Base-by-base conservation (phyloP, 495 filamentous ascomycete genomes). In the Letharia columbiana region DNA sequence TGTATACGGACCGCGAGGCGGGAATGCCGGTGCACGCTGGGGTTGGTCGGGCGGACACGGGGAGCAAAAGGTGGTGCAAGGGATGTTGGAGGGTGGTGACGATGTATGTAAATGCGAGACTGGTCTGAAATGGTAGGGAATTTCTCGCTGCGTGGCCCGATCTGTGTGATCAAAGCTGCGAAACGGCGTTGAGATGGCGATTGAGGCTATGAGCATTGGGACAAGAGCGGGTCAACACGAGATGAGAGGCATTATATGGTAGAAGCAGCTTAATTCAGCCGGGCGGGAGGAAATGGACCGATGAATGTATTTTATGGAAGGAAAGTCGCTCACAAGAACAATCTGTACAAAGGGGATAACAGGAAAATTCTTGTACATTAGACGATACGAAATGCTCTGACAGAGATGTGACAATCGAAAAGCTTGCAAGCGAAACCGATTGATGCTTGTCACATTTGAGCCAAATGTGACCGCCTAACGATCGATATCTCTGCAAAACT, bases 51-150 rank as follows among this genome's bases (percentile, higher is more conserved):
- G 2, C 20, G 23, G 60, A 49, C 11, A 49, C 8, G 31, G 60
- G 41, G 41, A 31, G 31, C 0, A 45, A 62, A 31, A 44, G 60
- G 20, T 62, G 60, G 60, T 62, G 42, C 40, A 44, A 47, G 60
- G 4, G 4, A 23, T 62, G 60, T 33, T 62, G 60, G 60, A 31
- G 28, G 17, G 28, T 37, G 17, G 45, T 62, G 54, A 37, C 33
- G 31, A 37, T 57, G 54, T 57, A 37, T 57, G 54, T 37, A 2
- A 18, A 57, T 33, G 33, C 13, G 31, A 57, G 33, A 11, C 17
- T 37, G 31, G 54, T 57, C 10, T 57, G 54, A 57, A 20, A n/a
- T 12, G 15, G 54, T 10, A 41, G 40, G 7, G 42, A 11, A 5
- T n/a, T 49, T 39, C 42, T 57, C 54, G 33, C 12, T 20, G 31